Evolutionary conservation across 176 grass and related monocot species (phyloP).

Genomic region (Carex myosuroides): DNA sequence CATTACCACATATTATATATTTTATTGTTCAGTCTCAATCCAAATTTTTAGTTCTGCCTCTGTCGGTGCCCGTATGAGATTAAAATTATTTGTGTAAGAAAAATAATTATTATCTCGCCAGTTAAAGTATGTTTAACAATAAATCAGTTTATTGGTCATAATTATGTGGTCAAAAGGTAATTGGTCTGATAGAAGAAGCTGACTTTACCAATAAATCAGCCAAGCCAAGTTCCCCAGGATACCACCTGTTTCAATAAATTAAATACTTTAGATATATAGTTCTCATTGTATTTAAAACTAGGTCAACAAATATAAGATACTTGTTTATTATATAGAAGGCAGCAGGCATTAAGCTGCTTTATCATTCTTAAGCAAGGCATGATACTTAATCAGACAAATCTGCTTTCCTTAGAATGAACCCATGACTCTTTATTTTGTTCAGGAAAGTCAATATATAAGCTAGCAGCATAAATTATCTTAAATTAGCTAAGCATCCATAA

Average conservation of each 20-base stretch:
- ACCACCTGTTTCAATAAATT: not conserved
- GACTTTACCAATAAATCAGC: not conserved
- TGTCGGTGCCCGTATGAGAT: too few relatives aligned
- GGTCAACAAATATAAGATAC: not conserved
- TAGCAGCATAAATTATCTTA: not conserved
- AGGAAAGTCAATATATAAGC: not conserved
- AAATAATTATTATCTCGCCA: too few relatives aligned
- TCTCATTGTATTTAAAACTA: not conserved
- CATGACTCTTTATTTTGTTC: not conserved
- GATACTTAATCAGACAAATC: not conserved
- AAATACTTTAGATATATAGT: not conserved
- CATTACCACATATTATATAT: too few relatives aligned
- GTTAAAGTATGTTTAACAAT: too few relatives aligned
- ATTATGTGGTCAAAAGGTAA: too few relatives aligned
- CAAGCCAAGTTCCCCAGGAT: not conserved
- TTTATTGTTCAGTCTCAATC: too few relatives aligned
- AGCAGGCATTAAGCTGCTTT: not conserved
- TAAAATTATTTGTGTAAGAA: too few relatives aligned
- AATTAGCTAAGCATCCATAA: not conserved
- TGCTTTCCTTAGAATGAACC: not conserved
- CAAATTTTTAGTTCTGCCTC: too few relatives aligned
- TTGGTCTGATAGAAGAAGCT: not conserved
- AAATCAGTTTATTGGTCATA: too few relatives aligned
- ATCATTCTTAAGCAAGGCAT: not conserved
- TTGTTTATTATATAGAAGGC: not conserved